These are phyloP conservation scores for Coniochaeta sp. DNA, from an alignment of 2,329 filamentous ascomycete genomes.

Conservation along the genomic window DNA sequence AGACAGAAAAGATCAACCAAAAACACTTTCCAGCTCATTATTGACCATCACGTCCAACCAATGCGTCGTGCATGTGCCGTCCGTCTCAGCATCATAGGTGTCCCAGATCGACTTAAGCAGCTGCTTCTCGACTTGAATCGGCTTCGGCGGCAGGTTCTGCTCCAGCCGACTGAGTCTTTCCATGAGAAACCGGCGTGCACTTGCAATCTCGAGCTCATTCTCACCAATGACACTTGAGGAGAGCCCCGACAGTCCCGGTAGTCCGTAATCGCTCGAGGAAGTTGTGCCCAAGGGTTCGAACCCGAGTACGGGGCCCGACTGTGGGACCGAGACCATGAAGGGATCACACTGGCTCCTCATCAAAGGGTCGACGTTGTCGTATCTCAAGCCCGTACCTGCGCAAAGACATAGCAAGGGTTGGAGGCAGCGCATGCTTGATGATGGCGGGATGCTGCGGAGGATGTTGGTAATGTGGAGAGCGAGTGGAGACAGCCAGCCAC, in stretches of 20 bases:
- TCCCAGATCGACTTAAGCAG: constrained; percentile 33
- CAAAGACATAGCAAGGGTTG: constrained; percentile 19
- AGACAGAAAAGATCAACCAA: constrained; percentile 8
- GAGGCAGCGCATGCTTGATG: constrained; percentile 15
- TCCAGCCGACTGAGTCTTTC: constrained; percentile 28
- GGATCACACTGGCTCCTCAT: neutral
- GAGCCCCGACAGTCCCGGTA: neutral
- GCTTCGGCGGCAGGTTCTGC: constrained; percentile 30
- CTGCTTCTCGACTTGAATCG: constrained; percentile 32
- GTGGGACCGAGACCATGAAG: neutral
- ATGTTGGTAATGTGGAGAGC: constrained; percentile 16
- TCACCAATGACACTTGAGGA: neutral
- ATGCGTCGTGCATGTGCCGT: constrained; percentile 23
- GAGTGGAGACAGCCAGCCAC: constrained; percentile 13
- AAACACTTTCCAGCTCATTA: constrained; percentile 17
- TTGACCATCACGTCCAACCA: constrained; percentile 34
- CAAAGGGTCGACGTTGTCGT: constrained; percentile 12
- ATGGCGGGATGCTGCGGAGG: constrained; percentile 11
- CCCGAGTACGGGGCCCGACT: neutral
- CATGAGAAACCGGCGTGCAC: constrained; percentile 31
- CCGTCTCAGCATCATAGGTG: constrained; percentile 30
- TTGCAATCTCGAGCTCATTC: constrained; percentile 24
- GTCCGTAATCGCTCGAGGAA: neutral
- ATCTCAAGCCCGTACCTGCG: constrained; percentile 17
- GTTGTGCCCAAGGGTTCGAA: neutral